Evolutionary conservation across 805 yeast genomes (phyloP), one percentile per base, ranked within the genome.

Genomic region (Kurtzmaniella fragi): DNA sequence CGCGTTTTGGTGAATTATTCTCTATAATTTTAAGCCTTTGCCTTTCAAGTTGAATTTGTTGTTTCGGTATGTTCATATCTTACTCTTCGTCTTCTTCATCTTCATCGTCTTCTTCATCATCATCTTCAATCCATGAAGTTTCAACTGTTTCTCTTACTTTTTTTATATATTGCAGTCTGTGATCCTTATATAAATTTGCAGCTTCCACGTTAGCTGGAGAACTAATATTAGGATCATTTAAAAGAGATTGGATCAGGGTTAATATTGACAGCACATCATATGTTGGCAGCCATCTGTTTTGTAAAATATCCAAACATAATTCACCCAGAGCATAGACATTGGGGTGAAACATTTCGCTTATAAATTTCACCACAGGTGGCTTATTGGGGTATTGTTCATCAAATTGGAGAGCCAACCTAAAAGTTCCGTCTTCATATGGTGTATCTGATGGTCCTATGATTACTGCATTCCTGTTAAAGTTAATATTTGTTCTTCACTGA

Each of bases 201-300:
- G 98, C 98, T 62, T 93, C 99, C 5, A 87, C 98, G 53, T 93
- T 93, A 1, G 99, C 99, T 1, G 99, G 99, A 17, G 96, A 85
- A 38, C 90, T 81, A 35, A 90, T 95, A 59, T 93, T 93, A 13
- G 99, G 99, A 59, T 93, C 99, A 62, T 93, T 93, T 50, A 93
- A 71, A 46, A 93, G 73, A 41, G 90, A 82, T 60, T 93, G 99
- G 42, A 93, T 81, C 20, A 96, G 86, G 1, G 99, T 93, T 50
- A 93, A 71, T 41, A 93, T 91, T 10, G 96, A 88, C 9, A 96
- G 89, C 29, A 93, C 99, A 56, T 93, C 99, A 57, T 91, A 93
- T 1, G 99, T 93, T 10, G 99, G 99, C 17, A 95, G 84, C 99
- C 99, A 93, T 58, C 98, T 75, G 67, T 91, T 93, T 59, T 93